Conservation (phyloP, 331 rosid species). For the Pyracantha coccinea region DNA sequence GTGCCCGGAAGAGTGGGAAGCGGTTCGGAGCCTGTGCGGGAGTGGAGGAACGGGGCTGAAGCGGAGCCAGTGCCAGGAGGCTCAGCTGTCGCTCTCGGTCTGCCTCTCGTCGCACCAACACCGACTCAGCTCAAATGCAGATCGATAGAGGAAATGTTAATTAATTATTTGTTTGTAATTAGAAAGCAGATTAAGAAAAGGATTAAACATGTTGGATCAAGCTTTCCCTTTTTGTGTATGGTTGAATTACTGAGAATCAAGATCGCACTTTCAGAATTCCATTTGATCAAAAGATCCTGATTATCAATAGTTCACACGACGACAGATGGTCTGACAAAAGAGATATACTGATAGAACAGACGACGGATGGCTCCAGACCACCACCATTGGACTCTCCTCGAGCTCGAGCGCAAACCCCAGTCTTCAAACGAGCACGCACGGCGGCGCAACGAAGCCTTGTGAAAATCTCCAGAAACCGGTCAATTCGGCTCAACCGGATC, state of each 20-base stretch:
- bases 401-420: too few species aligned
- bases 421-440: neutral
- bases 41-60: slow-evolving; percentile 66
- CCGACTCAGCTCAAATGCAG: neutral
- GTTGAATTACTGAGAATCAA: neutral
- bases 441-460: too few species aligned
- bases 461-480: too few species aligned
- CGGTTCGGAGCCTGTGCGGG: slow-evolving; percentile 57
- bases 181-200: neutral
- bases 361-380: too few species aligned
- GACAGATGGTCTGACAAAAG: neutral
- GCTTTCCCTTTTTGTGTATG: neutral
- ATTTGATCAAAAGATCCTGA: neutral
- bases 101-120: slow-evolving; percentile 56
- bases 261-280: neutral
- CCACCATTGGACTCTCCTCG: too few species aligned
- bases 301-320: neutral
- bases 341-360: neutral
- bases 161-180: neutral
- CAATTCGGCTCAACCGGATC: too few species aligned
- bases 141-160: neutral
- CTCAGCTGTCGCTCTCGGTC: slow-evolving; percentile 56
- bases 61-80: slow-evolving; percentile 72
- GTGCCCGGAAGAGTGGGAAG: slow-evolving; percentile 57
- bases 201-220: neutral